Conservation (phyloP, 306 rosid genomes). For the Cucumis hystrix region DNA sequence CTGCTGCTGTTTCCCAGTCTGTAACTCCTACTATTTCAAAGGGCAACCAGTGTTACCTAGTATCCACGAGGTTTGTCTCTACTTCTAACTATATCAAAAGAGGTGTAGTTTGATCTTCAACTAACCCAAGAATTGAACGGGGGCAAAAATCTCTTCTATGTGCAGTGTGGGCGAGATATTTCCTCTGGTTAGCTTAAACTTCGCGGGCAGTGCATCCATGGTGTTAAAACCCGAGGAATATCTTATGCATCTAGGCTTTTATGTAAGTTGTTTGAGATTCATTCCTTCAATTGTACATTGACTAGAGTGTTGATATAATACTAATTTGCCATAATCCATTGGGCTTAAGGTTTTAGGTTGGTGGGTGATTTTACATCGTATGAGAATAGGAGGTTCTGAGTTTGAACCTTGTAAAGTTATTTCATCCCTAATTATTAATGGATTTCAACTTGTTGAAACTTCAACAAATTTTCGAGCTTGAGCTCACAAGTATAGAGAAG, state of each 20-base stretch:
- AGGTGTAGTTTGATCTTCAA: not conserved
- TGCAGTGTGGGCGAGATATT: constrained; percentile 56
- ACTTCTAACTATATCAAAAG: not conserved
- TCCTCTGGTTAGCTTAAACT: constrained; percentile 78
- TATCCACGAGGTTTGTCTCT: constrained; percentile 50
- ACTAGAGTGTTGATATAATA: no score
- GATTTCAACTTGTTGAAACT: no score
- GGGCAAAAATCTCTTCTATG: constrained; percentile 15
- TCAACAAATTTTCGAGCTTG: no score
- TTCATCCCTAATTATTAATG: no score
- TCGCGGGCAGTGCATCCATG: constrained; percentile 76
- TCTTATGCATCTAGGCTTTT: constrained; percentile 42
- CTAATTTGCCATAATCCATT: no score
- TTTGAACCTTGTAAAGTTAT: no score
- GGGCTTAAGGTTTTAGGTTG: no score
- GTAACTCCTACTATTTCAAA: constrained; percentile 42
- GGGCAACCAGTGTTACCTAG: constrained; percentile 78
- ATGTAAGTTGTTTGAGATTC: constrained; percentile 32
- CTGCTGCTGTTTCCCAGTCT: constrained; percentile 52
- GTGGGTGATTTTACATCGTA: no score
- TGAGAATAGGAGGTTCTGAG: no score
- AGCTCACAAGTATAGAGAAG: no score
- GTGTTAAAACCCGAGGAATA: constrained; percentile 83
- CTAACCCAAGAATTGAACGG: constrained; percentile 16
- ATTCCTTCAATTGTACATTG: not conserved